Evolutionary conservation across 1,284 basidiomycete genomes (phyloP).

Genomic region (Boletus semigastroideus): DNA sequence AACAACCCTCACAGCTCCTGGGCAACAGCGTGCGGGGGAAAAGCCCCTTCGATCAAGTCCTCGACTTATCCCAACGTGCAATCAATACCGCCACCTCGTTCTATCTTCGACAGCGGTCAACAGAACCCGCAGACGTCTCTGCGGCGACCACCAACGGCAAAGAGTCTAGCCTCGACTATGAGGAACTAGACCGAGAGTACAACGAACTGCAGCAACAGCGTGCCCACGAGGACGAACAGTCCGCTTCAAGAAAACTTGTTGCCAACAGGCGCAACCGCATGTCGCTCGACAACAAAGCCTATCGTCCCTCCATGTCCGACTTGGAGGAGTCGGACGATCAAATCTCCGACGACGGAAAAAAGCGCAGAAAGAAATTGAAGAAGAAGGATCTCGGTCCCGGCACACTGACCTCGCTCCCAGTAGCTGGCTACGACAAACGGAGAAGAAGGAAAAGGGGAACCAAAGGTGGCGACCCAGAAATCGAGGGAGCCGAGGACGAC

Average conservation of each 20-base stretch:
- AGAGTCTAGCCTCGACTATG: conserved; percentile 73
- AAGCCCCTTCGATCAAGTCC: conserved; percentile 60
- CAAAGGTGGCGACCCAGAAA: conserved; percentile 31
- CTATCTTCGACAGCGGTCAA: conserved; percentile 58
- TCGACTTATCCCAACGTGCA: conserved; percentile 53
- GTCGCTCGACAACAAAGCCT: conserved; percentile 75
- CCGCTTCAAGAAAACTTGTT: conserved; percentile 25
- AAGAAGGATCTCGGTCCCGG: conserved; percentile 55
- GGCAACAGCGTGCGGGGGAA: conserved; percentile 45
- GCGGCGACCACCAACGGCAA: conserved; percentile 39
- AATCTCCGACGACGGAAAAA: conserved; percentile 52
- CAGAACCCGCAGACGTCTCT: conserved; percentile 44
- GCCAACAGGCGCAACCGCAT: conserved; percentile 58
- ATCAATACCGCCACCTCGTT: conserved; percentile 51
- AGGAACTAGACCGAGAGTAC: conserved; percentile 67
- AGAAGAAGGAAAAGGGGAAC: conserved; percentile 46
- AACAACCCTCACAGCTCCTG: conserved; percentile 27
- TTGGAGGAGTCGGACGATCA: conserved; percentile 63
- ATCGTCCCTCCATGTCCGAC: conserved; percentile 63
- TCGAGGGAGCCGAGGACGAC: conserved; percentile 30
- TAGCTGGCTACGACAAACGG: conserved; percentile 57
- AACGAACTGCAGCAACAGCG: conserved; percentile 28
- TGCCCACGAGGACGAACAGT: conserved; percentile 39
- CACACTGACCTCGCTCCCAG: conserved; percentile 62
- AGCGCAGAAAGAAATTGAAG: conserved; percentile 53